These are phyloP conservation scores for Onygenales sp. DNA, from an alignment of 2,329 filamentous ascomycete genomes.

Conservation along the genomic window DNA sequence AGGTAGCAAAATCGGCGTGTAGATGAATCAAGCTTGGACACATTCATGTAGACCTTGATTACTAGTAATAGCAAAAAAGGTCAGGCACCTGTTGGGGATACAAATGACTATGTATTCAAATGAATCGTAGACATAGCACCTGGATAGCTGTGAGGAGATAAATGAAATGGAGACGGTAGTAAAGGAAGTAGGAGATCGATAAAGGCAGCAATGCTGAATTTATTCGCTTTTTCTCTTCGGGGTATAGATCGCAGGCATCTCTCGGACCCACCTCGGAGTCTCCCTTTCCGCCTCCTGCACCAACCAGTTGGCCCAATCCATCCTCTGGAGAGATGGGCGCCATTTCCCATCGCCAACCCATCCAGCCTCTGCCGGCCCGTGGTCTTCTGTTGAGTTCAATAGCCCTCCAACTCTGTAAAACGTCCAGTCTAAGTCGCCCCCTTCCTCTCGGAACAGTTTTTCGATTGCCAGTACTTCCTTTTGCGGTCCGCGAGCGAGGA, in stretches of 20 bases:
- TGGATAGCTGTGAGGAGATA: too few relatives aligned
- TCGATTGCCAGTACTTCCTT: constrained; percentile 9
- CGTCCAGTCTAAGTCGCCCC: constrained; percentile 10
- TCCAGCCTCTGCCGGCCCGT: constrained; percentile 9
- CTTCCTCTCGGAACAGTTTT: constrained; percentile 10
- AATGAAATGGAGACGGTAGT: too few relatives aligned
- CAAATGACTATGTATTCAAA: too few relatives aligned
- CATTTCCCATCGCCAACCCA: constrained; percentile 10
- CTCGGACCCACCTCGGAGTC: constrained; percentile 8
- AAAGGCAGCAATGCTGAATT: background rate
- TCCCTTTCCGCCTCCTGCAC: constrained; percentile 11
- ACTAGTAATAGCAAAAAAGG: too few relatives aligned
- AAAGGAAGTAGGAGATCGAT: too few relatives aligned
- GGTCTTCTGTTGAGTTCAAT: constrained; percentile 6
- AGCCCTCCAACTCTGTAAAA: constrained; percentile 9
- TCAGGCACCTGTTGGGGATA: too few relatives aligned
- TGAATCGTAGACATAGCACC: too few relatives aligned
- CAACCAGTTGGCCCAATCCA: constrained; percentile 14
- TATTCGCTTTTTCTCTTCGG: background rate
- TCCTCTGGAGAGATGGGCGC: constrained; percentile 8
- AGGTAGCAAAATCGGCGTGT: too few relatives aligned
- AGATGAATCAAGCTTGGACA: too few relatives aligned
- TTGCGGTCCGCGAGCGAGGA: constrained; percentile 6
- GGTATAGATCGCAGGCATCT: constrained; percentile 12
- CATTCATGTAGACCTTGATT: too few relatives aligned